Percentiles rank a stretch among this genome's conserved stretches.
These are phyloP conservation scores for Suillus variegatus DNA, from an alignment of 768 basidiomycete genomes.

Conservation along the genomic window DNA sequence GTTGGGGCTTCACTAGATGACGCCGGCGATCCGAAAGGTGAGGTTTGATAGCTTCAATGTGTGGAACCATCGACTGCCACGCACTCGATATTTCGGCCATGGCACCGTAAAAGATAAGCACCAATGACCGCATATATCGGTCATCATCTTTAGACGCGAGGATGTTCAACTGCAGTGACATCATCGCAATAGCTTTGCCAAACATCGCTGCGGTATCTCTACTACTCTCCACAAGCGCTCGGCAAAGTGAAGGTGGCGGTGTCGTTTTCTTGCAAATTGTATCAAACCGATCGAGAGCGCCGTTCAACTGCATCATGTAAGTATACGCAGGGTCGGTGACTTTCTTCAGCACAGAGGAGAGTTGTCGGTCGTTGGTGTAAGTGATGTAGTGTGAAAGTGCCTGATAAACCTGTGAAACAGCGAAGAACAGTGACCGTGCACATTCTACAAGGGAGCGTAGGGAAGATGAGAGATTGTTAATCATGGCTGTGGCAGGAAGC, in stretches of 20 bases:
- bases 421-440: conserved; percentile 91
- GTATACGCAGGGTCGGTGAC: conserved; percentile 83
- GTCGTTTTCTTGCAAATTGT: conserved; percentile 65
- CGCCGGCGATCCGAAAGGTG: conserved; percentile 52
- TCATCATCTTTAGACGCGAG: conserved; percentile 73
- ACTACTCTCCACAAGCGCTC: conserved; percentile 79
- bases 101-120: conserved; percentile 87
- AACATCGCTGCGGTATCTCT: conserved; percentile 83
- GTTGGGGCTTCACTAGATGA: conserved; percentile 31
- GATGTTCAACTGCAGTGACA: conserved; percentile 80
- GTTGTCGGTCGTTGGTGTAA: conserved; percentile 79
- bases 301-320: conserved; percentile 83
- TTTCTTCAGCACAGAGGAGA: conserved; percentile 77
- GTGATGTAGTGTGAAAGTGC: conserved; percentile 85
- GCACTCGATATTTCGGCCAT: conserved; percentile 84
- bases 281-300: conserved; percentile 90
- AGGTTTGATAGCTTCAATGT: conserved; percentile 69
- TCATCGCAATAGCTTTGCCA: conserved; percentile 83
- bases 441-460: conserved; percentile 78
- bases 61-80: conserved; percentile 77
- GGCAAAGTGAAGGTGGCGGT: conserved; percentile 74
- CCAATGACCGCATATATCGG: conserved; percentile 84
- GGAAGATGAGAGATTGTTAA: conserved; percentile 67
- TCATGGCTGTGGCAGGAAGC: conserved; percentile 59
- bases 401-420: conserved; percentile 88